A percentile compares a stretch with the other conserved stretches of the same genome.
phyloP scores from a whole-genome alignment of 2,329 filamentous ascomycete genomes.

The Neocucurbitaria cava region DNA sequence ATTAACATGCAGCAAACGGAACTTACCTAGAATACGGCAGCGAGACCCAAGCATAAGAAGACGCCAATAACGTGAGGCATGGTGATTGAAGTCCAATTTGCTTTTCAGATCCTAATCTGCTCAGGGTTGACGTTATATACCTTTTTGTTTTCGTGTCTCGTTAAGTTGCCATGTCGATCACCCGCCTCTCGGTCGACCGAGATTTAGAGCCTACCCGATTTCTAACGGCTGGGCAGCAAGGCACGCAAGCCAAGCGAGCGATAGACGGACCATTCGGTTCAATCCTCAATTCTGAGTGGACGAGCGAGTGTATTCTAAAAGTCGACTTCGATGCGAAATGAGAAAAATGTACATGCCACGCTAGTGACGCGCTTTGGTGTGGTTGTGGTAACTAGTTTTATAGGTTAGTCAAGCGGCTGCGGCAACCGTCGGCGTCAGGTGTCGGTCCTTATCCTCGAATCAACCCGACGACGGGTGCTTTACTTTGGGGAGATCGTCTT shows the following conservation, averaged over 20 bases:
- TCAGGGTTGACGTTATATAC: neutral
- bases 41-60: neutral
- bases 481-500: neutral
- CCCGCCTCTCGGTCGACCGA: slow-evolving; percentile 9
- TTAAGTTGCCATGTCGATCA: neutral
- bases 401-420: no score
- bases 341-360: no score
- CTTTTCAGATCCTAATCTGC: no score
- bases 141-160: neutral
- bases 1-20: no score
- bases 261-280: neutral
- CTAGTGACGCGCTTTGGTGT: no score
- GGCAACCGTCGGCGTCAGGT: no score
- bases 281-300: neutral
- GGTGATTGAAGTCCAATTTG: neutral
- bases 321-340: neutral
- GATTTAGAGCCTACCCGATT: neutral
- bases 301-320: neutral
- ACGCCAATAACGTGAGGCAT: neutral
- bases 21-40: neutral
- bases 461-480: neutral
- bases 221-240: neutral
- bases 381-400: no score
- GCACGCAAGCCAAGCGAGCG: neutral
- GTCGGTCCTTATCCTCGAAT: neutral